A percentile compares a stretch with the other conserved stretches of the same genome.
Evolutionary conservation across 768 basidiomycete genomes (phyloP).

Genomic region (Boletellus ananas): DNA sequence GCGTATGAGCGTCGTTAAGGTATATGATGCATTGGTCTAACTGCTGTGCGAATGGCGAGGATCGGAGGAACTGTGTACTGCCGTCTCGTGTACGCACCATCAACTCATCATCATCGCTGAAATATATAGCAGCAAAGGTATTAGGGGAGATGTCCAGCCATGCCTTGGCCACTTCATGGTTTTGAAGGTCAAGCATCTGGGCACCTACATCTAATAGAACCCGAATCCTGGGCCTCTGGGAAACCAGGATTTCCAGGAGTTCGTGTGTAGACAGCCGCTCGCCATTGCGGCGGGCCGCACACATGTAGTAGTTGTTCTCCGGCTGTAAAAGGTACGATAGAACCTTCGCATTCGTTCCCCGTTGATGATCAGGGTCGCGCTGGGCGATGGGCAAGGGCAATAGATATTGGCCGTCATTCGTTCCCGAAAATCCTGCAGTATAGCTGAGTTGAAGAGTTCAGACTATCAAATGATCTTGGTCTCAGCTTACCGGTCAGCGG

Average conservation of each 20-base stretch:
- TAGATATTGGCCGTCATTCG: conserved; percentile 35
- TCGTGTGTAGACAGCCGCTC: conserved; percentile 12
- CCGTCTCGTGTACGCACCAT: background rate
- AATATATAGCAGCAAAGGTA: background rate
- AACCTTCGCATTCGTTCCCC: conserved; percentile 12
- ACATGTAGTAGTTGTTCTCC: conserved; percentile 18
- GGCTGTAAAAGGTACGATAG: conserved; percentile 16
- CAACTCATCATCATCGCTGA: background rate
- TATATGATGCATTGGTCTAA: background rate
- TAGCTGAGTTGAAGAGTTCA: conserved; percentile 1
- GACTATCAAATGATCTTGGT: background rate
- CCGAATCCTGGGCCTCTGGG: conserved; percentile 31
- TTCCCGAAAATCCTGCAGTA: conserved; percentile 34
- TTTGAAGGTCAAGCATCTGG: conserved; percentile 49
- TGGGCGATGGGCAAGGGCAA: conserved; percentile 29
- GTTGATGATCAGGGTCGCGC: conserved; percentile 15
- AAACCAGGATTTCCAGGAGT: conserved; percentile 30
- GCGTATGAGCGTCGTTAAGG: background rate
- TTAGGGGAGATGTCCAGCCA: conserved; percentile 34
- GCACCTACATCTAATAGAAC: conserved; percentile 54
- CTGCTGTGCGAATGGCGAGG: background rate
- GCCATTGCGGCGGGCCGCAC: background rate
- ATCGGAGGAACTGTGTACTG: background rate
- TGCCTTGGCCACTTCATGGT: conserved; percentile 32
- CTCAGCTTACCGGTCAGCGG: conserved; percentile 1